Evolutionary conservation across 805 yeast genomes (phyloP).

Genomic region (Millerozyma acaciae): DNA sequence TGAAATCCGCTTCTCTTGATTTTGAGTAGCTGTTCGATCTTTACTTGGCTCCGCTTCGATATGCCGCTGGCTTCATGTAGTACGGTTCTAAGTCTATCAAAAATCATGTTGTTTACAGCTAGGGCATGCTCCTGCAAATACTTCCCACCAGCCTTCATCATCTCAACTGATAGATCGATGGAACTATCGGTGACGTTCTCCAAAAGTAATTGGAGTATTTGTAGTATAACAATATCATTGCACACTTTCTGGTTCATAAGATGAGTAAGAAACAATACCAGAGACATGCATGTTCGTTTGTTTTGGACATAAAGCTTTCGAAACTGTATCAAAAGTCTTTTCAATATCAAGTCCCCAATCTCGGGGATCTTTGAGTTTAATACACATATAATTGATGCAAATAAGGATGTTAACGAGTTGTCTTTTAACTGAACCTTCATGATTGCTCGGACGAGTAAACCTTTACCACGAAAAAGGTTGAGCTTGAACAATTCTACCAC

Average conservation of each 20-base stretch:
- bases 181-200: constrained; percentile 50
- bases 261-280: constrained; percentile 52
- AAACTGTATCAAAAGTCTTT: constrained; percentile 57
- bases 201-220: constrained; percentile 32
- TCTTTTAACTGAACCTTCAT: constrained; percentile 51
- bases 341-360: constrained; percentile 55
- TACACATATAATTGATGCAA: constrained; percentile 55
- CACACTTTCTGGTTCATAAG: constrained; percentile 59
- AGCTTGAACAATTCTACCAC: constrained; percentile 49
- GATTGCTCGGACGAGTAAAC: constrained; percentile 53
- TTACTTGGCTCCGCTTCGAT: constrained; percentile 37
- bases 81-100: constrained; percentile 57
- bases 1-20: constrained; percentile 42
- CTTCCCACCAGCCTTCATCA: constrained; percentile 53
- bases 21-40: constrained; percentile 51
- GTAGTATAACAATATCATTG: constrained; percentile 28
- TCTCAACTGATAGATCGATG: constrained; percentile 48
- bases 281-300: constrained; percentile 38
- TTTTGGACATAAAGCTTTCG: constrained; percentile 47
- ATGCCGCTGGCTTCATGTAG: constrained; percentile 48
- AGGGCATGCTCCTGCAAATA: constrained; percentile 41
- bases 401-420: constrained; percentile 39
- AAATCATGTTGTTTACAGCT: constrained; percentile 46
- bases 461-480: constrained; percentile 60
- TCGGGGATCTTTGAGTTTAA: constrained; percentile 67